These are phyloP conservation scores for Geotrichum klebahnii DNA, from an alignment of 1,139 yeast species.

Conservation along the genomic window DNA sequence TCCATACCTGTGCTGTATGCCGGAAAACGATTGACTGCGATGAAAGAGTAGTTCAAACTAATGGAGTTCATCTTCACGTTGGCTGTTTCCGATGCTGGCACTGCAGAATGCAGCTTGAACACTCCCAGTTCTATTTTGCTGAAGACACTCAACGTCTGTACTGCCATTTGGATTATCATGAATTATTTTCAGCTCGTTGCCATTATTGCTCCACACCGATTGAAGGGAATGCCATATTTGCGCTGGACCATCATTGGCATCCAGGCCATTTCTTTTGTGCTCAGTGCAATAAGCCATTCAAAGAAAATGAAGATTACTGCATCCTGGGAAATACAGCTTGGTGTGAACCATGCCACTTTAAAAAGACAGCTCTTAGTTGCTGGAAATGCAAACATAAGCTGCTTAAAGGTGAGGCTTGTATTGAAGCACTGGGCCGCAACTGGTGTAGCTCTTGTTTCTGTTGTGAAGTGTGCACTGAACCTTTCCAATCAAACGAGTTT, in stretches of 20 bases:
- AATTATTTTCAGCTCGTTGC: conserved; percentile 36
- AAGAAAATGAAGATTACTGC: conserved; percentile 29
- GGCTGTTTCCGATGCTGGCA: conserved; percentile 36
- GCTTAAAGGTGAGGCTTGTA: conserved; percentile 28
- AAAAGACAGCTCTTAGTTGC: conserved; percentile 35
- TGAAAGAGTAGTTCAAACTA: conserved; percentile 28
- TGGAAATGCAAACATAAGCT: conserved; percentile 36
- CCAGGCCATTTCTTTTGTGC: conserved; percentile 39
- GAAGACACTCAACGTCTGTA: conserved; percentile 26
- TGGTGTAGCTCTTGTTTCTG: conserved; percentile 38
- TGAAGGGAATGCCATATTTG: conserved; percentile 35
- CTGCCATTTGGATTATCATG: conserved; percentile 40
- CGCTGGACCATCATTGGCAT: conserved; percentile 37
- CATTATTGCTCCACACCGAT: conserved; percentile 37
- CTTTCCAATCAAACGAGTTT: conserved; percentile 34
- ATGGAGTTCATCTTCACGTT: conserved; percentile 32
- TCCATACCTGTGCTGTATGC: conserved; percentile 22
- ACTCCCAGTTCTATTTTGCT: conserved; percentile 33
- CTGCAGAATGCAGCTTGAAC: conserved; percentile 35
- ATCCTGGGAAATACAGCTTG: conserved; percentile 29
- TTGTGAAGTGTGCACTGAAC: conserved; percentile 36
- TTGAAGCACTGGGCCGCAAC: conserved; percentile 36
- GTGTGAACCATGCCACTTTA: conserved; percentile 34
- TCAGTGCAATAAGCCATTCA: conserved; percentile 34
- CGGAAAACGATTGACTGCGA: conserved; percentile 25